Base-by-base conservation (phyloP, 306 rosid genomes). In the Acacia acuminata region DNA sequence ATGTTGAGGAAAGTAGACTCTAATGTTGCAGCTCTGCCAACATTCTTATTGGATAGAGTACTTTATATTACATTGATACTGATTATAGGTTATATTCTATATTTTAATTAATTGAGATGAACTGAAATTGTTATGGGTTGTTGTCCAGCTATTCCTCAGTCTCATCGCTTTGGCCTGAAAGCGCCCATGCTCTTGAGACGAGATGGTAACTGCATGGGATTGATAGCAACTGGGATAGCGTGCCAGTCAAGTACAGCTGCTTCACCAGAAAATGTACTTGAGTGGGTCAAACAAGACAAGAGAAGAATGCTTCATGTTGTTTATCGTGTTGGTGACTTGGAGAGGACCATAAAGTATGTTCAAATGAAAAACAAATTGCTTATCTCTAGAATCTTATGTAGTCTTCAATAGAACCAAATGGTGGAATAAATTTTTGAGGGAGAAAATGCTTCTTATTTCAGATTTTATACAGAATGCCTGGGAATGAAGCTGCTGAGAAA, bases 401-500 rank as follows among this genome's bases (percentile, higher is more conserved):
- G 34, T 85, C 60, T 27, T 73, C 17, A 64, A 44, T 78, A 10
- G 43, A 66, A 61, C 67, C 65, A 45, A 64, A 50, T 51, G 67
- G 77, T 24, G 64, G 43, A 66, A 13, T 55, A 75, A 30, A 4
- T 77, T 24, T 67, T 81, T 78, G 68, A 69, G 16, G 65, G 24
- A 43, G 51, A 43, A 63, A 72, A 43, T 83, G 58, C 48, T 75
- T 86, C 87, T 66, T 88, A 65, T 77, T 89, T 83, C 89, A 96
- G 99, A 89, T 96, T 96, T 85, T 96, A 96, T 86, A 94, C 98
- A 1, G 98, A 96, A 81, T 96, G 99, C 83, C 87, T 94, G 17
- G 97, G 98, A 82, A 96, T 96, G 98, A 96, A 96, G 90, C 94
- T 96, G 66, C 93, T 96, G 77, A 84, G 98, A 77, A 96, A 90